These are phyloP conservation scores for Collybia sordida DNA, from an alignment of 768 basidiomycete genomes.

Conservation along the genomic window DNA sequence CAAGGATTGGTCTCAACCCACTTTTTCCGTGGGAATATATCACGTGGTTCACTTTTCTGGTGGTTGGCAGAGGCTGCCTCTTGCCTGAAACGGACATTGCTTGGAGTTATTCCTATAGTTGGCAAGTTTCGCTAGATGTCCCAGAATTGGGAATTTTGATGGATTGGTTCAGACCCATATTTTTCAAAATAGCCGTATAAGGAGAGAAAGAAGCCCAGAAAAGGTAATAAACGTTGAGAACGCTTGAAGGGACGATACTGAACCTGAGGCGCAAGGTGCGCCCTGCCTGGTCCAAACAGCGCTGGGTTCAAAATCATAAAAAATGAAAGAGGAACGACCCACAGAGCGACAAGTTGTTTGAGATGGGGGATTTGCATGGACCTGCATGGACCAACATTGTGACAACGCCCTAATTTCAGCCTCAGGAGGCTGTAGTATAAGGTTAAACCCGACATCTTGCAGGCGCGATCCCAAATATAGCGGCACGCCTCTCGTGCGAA, in stretches of 20 bases:
- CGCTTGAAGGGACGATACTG: not conserved
- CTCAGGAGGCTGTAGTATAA: no score
- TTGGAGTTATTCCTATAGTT: constrained; percentile 9
- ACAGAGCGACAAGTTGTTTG: no score
- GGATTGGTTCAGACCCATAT: constrained; percentile 25
- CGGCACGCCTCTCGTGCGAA: no score
- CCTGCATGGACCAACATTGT: no score
- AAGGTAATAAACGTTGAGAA: not conserved
- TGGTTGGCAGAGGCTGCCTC: constrained; percentile 9
- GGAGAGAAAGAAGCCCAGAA: not conserved
- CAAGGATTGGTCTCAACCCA: constrained; percentile 29
- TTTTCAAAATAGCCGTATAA: constrained; percentile 6
- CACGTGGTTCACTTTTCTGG: not conserved
- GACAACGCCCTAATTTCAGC: no score
- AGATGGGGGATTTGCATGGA: no score
- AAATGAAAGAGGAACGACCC: no score
- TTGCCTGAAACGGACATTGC: constrained; percentile 6
- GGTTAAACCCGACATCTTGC: no score
- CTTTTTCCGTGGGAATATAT: constrained; percentile 21
- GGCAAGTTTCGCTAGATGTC: constrained; percentile 8
- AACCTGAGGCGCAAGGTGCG: not conserved
- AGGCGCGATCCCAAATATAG: no score
- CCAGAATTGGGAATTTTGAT: constrained; percentile 8
- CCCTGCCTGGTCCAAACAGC: not conserved
- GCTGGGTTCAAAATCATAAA: no score